phyloP scores from a whole-genome alignment of 495 filamentous ascomycete species.

The Beverwykella pulmonaria region DNA sequence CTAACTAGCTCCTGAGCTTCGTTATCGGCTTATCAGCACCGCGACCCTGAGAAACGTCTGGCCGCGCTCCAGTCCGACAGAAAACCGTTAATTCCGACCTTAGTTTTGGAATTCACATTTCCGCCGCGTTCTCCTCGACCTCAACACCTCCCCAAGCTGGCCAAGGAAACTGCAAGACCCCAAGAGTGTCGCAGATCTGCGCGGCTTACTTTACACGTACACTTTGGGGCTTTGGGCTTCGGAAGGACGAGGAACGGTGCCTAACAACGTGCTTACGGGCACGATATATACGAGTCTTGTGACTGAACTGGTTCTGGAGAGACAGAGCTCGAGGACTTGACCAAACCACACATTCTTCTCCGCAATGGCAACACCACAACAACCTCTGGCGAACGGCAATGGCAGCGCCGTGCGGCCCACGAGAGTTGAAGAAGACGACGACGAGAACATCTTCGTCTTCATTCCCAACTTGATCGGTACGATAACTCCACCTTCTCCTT shows the following conservation, averaged over 20 bases:
- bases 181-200: constrained; percentile 2
- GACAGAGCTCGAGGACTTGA: background rate
- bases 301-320: background rate
- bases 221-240: background rate
- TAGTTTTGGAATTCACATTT: background rate
- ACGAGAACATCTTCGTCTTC: constrained; percentile 95
- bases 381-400: constrained; percentile 38
- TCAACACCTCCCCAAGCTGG: background rate
- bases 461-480: constrained; percentile 91
- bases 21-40: constrained; percentile 27
- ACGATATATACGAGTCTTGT: background rate
- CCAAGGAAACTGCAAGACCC: background rate
- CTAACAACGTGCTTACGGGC: background rate
- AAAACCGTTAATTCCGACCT: background rate
- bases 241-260: background rate
- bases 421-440: constrained; percentile 42
- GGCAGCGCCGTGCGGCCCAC: constrained; percentile 19
- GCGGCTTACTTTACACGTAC: constrained; percentile 8
- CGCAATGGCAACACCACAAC: constrained; percentile 23
- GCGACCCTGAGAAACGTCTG: background rate
- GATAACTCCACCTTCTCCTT: constrained; percentile 33
- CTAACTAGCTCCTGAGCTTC: constrained; percentile 26
- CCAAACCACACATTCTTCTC: background rate
- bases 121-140: background rate
- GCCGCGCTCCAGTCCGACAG: background rate